Conservation (phyloP, 208 protist species). For the Naegleria gruberi region DNA sequence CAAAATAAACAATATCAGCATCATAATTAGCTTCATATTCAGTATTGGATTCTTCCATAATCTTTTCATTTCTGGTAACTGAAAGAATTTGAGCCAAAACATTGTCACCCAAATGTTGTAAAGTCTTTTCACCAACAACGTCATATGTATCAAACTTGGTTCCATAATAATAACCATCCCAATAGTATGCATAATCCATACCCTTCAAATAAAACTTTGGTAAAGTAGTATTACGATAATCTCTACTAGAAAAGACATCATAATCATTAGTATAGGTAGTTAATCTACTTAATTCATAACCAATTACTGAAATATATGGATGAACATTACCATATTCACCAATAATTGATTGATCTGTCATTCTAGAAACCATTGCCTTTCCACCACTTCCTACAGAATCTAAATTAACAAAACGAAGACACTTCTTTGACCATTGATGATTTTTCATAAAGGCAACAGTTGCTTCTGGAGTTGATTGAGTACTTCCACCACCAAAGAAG, state of each 20-base stretch:
- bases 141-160: not conserved
- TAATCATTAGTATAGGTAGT: not conserved
- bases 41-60: not conserved
- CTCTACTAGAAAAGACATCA: not conserved
- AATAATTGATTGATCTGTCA: not conserved
- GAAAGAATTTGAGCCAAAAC: not conserved
- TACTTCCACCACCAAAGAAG: not conserved
- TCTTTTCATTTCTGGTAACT: not conserved
- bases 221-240: not conserved
- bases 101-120: not conserved
- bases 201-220: not conserved
- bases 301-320: not conserved
- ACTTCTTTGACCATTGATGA: not conserved
- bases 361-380: not conserved
- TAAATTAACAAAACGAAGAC: not conserved
- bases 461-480: not conserved
- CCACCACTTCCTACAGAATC: not conserved
- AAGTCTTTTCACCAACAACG: not conserved
- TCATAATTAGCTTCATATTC: not conserved
- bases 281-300: not conserved
- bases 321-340: not conserved
- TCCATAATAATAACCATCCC: not conserved
- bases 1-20: not conserved
- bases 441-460: not conserved
- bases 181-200: not conserved